Conservation (phyloP, 345 rosid species). For the Mallotus nudiflorus region DNA sequence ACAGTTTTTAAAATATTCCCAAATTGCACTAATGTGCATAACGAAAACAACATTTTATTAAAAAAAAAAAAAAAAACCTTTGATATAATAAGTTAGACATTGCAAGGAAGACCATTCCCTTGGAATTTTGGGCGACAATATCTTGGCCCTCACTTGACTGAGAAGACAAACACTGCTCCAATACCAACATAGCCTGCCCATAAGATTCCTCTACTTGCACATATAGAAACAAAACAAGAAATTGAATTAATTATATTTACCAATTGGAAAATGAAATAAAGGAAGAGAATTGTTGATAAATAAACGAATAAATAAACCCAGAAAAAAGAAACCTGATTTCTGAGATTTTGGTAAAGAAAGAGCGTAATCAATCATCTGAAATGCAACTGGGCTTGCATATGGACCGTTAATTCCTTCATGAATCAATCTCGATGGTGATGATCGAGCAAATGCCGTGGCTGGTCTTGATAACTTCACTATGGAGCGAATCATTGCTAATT, state of each 20-base stretch:
- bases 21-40: neutral
- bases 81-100: slow-evolving; percentile 70
- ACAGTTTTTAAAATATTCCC: neutral
- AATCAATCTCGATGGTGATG: slow-evolving; percentile 37
- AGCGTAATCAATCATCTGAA: slow-evolving; percentile 90
- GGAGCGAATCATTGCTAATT: slow-evolving; percentile 41
- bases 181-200: slow-evolving; percentile 73
- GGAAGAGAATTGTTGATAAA: neutral
- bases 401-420: slow-evolving; percentile 48
- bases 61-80: slow-evolving; percentile 44
- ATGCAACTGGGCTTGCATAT: slow-evolving; percentile 61
- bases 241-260: neutral
- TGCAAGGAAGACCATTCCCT: slow-evolving; percentile 70
- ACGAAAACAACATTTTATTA: neutral
- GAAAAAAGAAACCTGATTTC: slow-evolving; percentile 56
- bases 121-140: slow-evolving; percentile 44
- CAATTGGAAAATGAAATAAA: neutral
- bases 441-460: slow-evolving; percentile 16
- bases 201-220: slow-evolving; percentile 57
- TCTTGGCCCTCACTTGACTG: slow-evolving; percentile 50
- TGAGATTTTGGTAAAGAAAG: slow-evolving; percentile 68
- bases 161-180: slow-evolving; percentile 76
- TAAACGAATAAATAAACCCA: neutral
- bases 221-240: slow-evolving; percentile 4
- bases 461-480: slow-evolving; percentile 39